These are phyloP conservation scores for Senna siamea DNA, from an alignment of 306 rosid genomes.

Conservation along the genomic window DNA sequence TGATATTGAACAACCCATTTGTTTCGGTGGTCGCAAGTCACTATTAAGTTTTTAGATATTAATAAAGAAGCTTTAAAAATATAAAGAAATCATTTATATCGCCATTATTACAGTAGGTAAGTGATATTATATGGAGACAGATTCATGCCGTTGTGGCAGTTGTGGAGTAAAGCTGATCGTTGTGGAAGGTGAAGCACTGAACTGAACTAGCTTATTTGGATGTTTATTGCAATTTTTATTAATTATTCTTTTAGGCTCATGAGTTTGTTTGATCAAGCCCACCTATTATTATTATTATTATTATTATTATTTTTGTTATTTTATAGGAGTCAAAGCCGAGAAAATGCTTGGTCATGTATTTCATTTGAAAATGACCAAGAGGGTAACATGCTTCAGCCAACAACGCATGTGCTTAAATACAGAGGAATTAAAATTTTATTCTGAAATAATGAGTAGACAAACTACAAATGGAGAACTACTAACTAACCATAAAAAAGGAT, in stretches of 20 bases:
- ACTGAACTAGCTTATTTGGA: neutral
- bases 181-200: conserved; percentile 24
- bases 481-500: neutral
- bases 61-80: too few species aligned
- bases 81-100: neutral
- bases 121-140: conserved; percentile 19
- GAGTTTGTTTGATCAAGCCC: conserved; percentile 54
- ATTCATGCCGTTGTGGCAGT: conserved; percentile 35
- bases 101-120: conserved; percentile 26
- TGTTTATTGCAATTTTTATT: conserved; percentile 27
- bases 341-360: conserved; percentile 55
- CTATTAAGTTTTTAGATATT: neutral
- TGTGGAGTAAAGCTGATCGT: conserved; percentile 29
- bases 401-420: conserved; percentile 69
- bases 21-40: conserved; percentile 34
- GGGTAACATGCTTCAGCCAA: conserved; percentile 80
- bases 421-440: conserved; percentile 25
- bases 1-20: conserved; percentile 14
- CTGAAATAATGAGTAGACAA: conserved; percentile 29
- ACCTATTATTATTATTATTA: conserved; percentile 13
- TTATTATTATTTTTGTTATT: neutral
- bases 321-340: conserved; percentile 52
- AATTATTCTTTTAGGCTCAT: conserved; percentile 21
- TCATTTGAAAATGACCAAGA: conserved; percentile 43
- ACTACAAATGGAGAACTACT: conserved; percentile 13